These are phyloP conservation scores for Metrosideros polymorpha DNA, from an alignment of 441 rosid genomes.

Conservation along the genomic window DNA sequence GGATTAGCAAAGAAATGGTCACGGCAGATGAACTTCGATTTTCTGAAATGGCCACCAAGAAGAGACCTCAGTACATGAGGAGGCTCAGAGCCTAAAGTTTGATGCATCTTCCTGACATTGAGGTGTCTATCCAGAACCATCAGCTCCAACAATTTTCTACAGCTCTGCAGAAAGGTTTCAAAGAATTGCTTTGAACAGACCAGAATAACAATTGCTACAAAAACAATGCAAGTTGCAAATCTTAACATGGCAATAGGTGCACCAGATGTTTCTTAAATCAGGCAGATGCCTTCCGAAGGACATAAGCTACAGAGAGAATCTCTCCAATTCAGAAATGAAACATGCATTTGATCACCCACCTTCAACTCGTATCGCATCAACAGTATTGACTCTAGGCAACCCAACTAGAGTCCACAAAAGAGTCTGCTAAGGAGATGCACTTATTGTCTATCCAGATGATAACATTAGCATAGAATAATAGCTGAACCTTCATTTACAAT, in stretches of 20 bases:
- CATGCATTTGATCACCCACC: background rate
- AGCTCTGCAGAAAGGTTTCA: conserved; percentile 38
- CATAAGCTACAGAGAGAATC: background rate
- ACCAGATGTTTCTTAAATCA: background rate
- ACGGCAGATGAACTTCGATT: conserved; percentile 38
- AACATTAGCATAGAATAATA: background rate
- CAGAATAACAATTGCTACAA: background rate
- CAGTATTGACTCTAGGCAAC: background rate
- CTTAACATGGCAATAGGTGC: background rate
- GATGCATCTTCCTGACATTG: conserved; percentile 52
- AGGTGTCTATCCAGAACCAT: conserved; percentile 73
- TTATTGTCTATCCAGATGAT: background rate
- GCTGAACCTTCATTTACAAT: background rate
- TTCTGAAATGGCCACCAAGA: conserved; percentile 26
- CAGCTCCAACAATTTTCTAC: conserved; percentile 60
- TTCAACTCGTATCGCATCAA: background rate
- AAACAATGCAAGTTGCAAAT: background rate
- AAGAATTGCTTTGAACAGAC: background rate
- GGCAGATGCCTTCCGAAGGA: background rate
- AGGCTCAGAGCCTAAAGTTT: conserved; percentile 35
- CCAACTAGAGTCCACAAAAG: background rate
- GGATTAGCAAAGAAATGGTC: conserved; percentile 79
- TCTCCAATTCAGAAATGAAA: background rate
- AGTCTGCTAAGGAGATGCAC: background rate
- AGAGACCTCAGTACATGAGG: conserved; percentile 46